These are phyloP conservation scores for Venturia pyrina DNA, from an alignment of 2,329 filamentous ascomycete genomes.

Conservation along the genomic window DNA sequence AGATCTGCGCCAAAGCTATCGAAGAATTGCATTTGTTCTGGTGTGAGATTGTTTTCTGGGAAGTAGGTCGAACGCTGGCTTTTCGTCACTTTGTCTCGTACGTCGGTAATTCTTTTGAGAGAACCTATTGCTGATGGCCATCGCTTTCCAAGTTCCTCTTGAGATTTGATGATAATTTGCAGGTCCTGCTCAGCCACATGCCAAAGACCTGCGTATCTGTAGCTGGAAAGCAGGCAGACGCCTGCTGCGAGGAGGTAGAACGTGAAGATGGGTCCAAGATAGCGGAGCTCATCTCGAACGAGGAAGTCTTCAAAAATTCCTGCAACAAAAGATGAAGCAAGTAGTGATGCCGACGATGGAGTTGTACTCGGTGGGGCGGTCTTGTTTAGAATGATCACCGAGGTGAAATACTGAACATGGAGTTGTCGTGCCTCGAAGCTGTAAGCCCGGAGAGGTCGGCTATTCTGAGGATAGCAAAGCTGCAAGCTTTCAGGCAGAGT, in stretches of 20 bases:
- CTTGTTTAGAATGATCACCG: slow-evolving; percentile 30
- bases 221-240: slow-evolving; percentile 29
- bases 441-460: slow-evolving; percentile 20
- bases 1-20: slow-evolving; percentile 24
- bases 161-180: slow-evolving; percentile 19
- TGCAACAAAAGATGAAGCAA: slow-evolving; percentile 32
- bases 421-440: slow-evolving; percentile 29
- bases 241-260: slow-evolving; percentile 33
- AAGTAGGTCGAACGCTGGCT: slow-evolving; percentile 21
- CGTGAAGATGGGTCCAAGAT: slow-evolving; percentile 30
- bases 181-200: slow-evolving; percentile 22
- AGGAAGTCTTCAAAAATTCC: slow-evolving; percentile 36
- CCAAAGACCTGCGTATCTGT: slow-evolving; percentile 24
- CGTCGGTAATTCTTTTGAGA: slow-evolving; percentile 20
- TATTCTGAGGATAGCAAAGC: slow-evolving; percentile 19
- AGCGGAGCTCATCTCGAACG: slow-evolving; percentile 30
- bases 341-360: slow-evolving; percentile 27
- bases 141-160: slow-evolving; percentile 23
- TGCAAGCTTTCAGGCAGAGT: slow-evolving; percentile 24
- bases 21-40: slow-evolving; percentile 22
- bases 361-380: slow-evolving; percentile 21
- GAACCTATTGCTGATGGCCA: slow-evolving; percentile 25
- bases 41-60: slow-evolving; percentile 21
- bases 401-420: slow-evolving; percentile 28
- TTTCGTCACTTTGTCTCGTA: slow-evolving; percentile 23